Percentiles rank a stretch among this genome's conserved stretches.
phyloP scores from a whole-genome alignment of 257 asterid genomes.

The Solanum peruvianum region DNA sequence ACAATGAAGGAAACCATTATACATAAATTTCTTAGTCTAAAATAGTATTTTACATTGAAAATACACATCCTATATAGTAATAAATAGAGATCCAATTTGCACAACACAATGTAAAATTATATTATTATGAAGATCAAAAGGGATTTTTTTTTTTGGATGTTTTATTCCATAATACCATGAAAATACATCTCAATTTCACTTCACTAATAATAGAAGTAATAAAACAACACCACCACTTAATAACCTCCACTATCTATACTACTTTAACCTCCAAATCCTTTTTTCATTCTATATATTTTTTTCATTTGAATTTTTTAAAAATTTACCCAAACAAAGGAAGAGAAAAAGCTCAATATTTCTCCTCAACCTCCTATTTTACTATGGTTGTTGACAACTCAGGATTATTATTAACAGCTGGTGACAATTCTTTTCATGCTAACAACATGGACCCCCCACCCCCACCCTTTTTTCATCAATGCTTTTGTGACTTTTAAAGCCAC shows the following conservation, averaged over 20 bases:
- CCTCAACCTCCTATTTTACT: neutral
- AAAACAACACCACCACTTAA: neutral
- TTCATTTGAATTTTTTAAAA: neutral
- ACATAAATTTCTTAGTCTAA: neutral
- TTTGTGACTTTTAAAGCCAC: conserved; percentile 2
- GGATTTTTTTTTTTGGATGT: neutral
- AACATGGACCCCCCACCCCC: neutral
- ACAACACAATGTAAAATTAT: neutral
- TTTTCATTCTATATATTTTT: neutral
- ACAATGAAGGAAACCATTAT: neutral
- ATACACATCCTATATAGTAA: neutral
- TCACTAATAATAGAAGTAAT: neutral
- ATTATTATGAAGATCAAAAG: neutral
- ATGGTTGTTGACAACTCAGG: conserved; percentile 4
- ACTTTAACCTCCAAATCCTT: neutral
- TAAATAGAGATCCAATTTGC: neutral
- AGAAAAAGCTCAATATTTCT: neutral
- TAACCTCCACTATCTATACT: neutral
- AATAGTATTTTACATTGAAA: neutral
- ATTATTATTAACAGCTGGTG: conserved; percentile 18
- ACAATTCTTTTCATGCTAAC: conserved; percentile 29
- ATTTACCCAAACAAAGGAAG: neutral
- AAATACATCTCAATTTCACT: neutral
- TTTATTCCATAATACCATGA: neutral
- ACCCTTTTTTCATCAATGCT: neutral